Base-by-base conservation (phyloP, 495 filamentous ascomycete genomes). In the Penicillium riverlandense region DNA sequence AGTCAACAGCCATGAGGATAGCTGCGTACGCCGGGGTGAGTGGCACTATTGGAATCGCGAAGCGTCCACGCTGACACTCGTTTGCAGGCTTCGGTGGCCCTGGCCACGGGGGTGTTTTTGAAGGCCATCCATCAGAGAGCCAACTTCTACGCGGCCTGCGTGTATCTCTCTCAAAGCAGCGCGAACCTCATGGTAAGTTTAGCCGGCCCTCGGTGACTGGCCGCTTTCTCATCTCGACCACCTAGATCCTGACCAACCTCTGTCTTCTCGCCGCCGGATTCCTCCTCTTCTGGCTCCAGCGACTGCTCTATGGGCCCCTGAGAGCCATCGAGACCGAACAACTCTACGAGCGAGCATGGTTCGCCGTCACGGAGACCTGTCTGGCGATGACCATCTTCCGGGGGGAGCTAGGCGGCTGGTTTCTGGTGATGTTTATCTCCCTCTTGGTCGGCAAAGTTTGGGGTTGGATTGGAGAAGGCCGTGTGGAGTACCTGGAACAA, bases 301-400 rank as follows among this genome's bases (percentile, higher is more conserved):
- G 86, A 49, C 74, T 96, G 35, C 85, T 95, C 55, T 98, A 91
- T 59, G 92, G 92, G 44, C 86, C 80, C 12, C 79, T 98, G 39
- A 89, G 92, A 49, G 84, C 88, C 6, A 86, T 95, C 69, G 92
- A 98, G 66, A 86, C 89, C 44, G 92, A 98, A 65, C 91, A 96
- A 61, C 78, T 98, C 7, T 96, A 95, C 64, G 92, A 98, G 62
- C 92, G 90, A 62, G 88, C 84, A 34, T 98, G 92, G 92, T 96
- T 95, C 58, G 90, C 91, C 39, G 82, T 98, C 34, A 95, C 90
- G 15, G 92, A 98, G 62, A 97, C 92, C 50, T 90, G 87, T 62
- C 76, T 98, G 34, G 92, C 94, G 11, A 96, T 97, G 91, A 96
- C 91, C n/a, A 96, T 95, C 51, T 98, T 98, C 61, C 77, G 92